phyloP scores from a whole-genome alignment of 202 grass and related monocot genomes.

The Zizania palustris region DNA sequence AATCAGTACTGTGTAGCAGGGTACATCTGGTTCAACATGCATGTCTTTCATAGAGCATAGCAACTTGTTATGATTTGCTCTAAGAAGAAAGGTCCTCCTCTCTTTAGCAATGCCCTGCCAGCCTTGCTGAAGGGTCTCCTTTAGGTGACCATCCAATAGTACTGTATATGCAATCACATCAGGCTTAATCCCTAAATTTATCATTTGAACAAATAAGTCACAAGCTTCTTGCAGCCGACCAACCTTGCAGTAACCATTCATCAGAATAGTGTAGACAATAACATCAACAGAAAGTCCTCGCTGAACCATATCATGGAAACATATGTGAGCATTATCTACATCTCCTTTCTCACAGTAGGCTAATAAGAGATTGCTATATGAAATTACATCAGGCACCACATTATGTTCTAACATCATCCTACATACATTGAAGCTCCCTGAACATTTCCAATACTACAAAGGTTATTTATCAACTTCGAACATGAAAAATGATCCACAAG shows the following conservation, averaged over 20 bases:
- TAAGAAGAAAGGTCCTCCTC: slow-evolving; percentile 46
- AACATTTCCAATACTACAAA: slow-evolving; percentile 62
- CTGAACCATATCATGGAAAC: slow-evolving; percentile 61
- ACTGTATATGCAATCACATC: slow-evolving; percentile 77
- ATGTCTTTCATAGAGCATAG: slow-evolving; percentile 52
- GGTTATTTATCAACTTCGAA: slow-evolving; percentile 51
- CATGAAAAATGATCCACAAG: slow-evolving; percentile 57
- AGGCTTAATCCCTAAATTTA: slow-evolving; percentile 55
- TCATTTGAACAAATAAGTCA: slow-evolving; percentile 59
- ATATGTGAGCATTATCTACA: slow-evolving; percentile 51
- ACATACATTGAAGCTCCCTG: slow-evolving; percentile 59
- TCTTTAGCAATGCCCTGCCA: slow-evolving; percentile 53
- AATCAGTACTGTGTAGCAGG: slow-evolving; percentile 82
- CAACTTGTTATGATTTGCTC: slow-evolving; percentile 45
- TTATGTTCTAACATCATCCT: slow-evolving; percentile 62
- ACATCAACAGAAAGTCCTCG: slow-evolving; percentile 58
- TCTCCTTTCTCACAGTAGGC: slow-evolving; percentile 56
- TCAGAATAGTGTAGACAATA: slow-evolving; percentile 64
- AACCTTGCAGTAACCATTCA: slow-evolving; percentile 67
- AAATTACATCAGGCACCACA: slow-evolving; percentile 57
- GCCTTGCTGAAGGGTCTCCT: slow-evolving; percentile 47
- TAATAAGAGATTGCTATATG: slow-evolving; percentile 65
- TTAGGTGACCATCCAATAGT: slow-evolving; percentile 71
- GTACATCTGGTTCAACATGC: slow-evolving; percentile 61
- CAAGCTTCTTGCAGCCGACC: slow-evolving; percentile 49